Evolutionary conservation across 2,329 filamentous ascomycete species (phyloP).

Genomic region (Daldinia sp.): DNA sequence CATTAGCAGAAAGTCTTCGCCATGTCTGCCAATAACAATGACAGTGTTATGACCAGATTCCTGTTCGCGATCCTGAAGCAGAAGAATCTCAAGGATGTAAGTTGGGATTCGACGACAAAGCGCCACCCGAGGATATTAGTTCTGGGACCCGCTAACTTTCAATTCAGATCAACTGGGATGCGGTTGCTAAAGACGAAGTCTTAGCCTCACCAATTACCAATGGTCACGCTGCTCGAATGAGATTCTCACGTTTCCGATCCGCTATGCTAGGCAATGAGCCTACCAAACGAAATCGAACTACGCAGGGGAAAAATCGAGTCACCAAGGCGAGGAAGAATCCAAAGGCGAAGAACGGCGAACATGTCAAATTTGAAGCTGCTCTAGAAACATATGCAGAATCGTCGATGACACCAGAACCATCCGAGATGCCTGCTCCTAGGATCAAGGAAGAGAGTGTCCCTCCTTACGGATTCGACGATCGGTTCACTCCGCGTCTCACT

Average conservation of each 20-base stretch:
- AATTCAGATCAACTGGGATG: conserved; percentile 66
- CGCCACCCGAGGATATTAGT: background rate
- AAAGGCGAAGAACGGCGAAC: conserved; percentile 50
- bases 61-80: conserved; percentile 68
- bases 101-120: conserved; percentile 41
- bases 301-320: conserved; percentile 52
- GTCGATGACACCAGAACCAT: conserved; percentile 34
- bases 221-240: conserved; percentile 68
- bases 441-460: conserved; percentile 53
- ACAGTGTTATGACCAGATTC: conserved; percentile 65
- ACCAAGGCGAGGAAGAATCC: conserved; percentile 56
- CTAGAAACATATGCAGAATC: conserved; percentile 35
- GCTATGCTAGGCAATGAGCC: conserved; percentile 59
- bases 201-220: conserved; percentile 64
- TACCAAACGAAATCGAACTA: conserved; percentile 55
- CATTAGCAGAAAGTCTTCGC: conserved; percentile 34
- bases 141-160: conserved; percentile 25
- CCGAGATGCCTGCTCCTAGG: conserved; percentile 38
- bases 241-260: conserved; percentile 62
- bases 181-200: conserved; percentile 63
- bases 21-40: conserved; percentile 64
- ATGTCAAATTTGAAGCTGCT: conserved; percentile 52
- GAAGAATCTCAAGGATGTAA: conserved; percentile 68
- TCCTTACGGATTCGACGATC: conserved; percentile 43
- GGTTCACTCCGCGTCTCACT: conserved; percentile 40